Conservation (phyloP, 768 basidiomycete species). For the Amanita subjunquillea region DNA sequence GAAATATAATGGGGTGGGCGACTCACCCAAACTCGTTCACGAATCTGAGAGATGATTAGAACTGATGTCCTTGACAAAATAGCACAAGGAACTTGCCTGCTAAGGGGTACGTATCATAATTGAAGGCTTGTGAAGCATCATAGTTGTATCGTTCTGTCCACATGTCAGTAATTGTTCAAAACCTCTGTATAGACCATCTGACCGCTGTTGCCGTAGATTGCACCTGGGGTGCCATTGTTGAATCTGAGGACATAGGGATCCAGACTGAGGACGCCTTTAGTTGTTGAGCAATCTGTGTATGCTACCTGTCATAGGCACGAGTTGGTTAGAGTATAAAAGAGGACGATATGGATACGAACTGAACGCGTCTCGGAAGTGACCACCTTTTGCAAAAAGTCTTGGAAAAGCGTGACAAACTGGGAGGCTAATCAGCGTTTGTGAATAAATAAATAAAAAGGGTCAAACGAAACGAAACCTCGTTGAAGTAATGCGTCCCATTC, state of each 20-base stretch:
- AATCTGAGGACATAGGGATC: conserved; percentile 44
- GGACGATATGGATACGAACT: conserved; percentile 15
- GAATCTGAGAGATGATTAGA: conserved; percentile 22
- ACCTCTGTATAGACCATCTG: conserved; percentile 2
- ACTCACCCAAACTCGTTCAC: conserved; percentile 50
- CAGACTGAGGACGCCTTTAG: conserved; percentile 43
- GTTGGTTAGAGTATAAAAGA: neutral
- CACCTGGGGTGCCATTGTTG: conserved; percentile 36
- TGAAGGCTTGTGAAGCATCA: conserved; percentile 39
- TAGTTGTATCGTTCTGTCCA: conserved; percentile 45
- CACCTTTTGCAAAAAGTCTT: conserved; percentile 38
- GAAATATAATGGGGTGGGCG: neutral
- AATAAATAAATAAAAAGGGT: neutral
- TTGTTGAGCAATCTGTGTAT: conserved; percentile 53
- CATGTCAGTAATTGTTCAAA: neutral
- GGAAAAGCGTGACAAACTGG: conserved; percentile 41
- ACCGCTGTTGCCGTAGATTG: conserved; percentile 49
- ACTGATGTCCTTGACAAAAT: neutral
- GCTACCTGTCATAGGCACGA: conserved; percentile 25
- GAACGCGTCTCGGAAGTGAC: conserved; percentile 40
- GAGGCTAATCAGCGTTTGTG: neutral
- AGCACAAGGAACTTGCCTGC: conserved; percentile 19
- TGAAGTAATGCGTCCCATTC: conserved; percentile 37
- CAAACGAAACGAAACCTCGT: conserved; percentile 28
- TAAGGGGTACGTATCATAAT: conserved; percentile 40